Base-by-base conservation (phyloP, 129 eudicot species). In the Rutidosis leptorrhynchoides region DNA sequence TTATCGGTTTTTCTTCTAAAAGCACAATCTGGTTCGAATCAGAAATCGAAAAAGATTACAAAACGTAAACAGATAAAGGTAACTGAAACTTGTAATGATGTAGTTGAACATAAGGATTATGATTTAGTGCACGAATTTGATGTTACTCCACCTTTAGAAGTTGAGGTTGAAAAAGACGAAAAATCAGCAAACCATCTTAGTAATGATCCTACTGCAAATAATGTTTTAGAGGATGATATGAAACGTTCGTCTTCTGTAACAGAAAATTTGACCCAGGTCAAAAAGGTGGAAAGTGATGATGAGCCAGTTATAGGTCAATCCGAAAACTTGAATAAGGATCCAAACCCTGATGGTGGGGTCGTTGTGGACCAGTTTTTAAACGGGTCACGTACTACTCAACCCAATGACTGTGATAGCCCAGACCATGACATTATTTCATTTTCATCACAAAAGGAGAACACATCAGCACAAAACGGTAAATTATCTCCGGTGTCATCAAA, bases 1-100 rank as follows among this genome's bases (percentile, higher is more conserved):
- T 46, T 92, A 42, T 91, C 96, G 19, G 74, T 74, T 69, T 85
- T 81, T 60, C 64, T 87, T 10, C 86, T 70, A 9, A 90, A 84
- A 68, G 87, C 85, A 30, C 95, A 85, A 58, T 72, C 88, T 22
- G 88, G 85, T 61, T 76, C 61, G 32, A 74, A 11, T 40, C 46
- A 66, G 78, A 90, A 81, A 70, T 78, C 83, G 23, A 84, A 68
- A 25, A 73, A 68, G 67, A 25, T 58, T 59, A 68, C 72, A 10
- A 74, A 64, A 56, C 72, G 35, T 46, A 87, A 82, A 71, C 74
- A 62, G 65, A 72, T 48, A 55, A 74, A 60, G 84, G 61, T 67
- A 17, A 63, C 25, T 77, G 62, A 71, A 73, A 59, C 46, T 62
- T 27, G 65, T 4, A 42, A 52, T 55, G 84, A 79, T 68, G 90